Evolutionary conservation across 176 grass and related monocot genomes (phyloP), one percentile per base, ranked within the genome.

Genomic region (Eleusine indica): DNA sequence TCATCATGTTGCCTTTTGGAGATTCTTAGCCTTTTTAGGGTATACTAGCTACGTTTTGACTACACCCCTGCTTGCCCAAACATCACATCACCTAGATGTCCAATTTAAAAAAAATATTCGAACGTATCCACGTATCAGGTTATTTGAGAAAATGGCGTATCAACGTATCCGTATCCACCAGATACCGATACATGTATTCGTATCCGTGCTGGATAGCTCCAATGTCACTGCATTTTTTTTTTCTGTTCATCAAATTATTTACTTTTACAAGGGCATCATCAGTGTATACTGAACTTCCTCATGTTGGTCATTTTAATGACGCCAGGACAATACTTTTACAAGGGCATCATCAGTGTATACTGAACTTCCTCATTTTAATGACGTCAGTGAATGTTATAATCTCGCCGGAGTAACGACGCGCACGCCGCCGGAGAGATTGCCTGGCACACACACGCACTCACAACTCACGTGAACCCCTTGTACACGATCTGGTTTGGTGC

Each of bases 1-100:
- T 60, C 46, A 29, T 67, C 82, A 79, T 81, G 11, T 74, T 3
- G 5, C 57, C 46, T 49, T 85, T 85, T 87, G 52, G 37, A 76
- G 66, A 61, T 86, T 68, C 73, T 41, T 77, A 71, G 78, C 30
- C 10, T 66, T 76, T 53, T 66, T 6, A 57, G 15, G 49, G 54
- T 1, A 43, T 44, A 77, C 66, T 76, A 82, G 58, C 66, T 80
- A 70, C 38, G 57, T 47, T 81, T 22, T 35, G 66, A 42, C 19
- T 7, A 46, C 54, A 29, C 28, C 35, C 37, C 22, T 18, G 9
- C 44, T 47, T 9, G 7, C 32, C 49, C 80, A 58, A 88, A 66
- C 28, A 74, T 15, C 38, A 77, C 43, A 77, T 61, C 6, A 13
- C 29, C 21, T 28, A 79, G 68, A 79, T 4, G 48, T 79, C 25